Evolutionary conservation across 805 yeast species (phyloP), one percentile per base, ranked within the genome.

Genomic region (Ogataea nitratoaversa): DNA sequence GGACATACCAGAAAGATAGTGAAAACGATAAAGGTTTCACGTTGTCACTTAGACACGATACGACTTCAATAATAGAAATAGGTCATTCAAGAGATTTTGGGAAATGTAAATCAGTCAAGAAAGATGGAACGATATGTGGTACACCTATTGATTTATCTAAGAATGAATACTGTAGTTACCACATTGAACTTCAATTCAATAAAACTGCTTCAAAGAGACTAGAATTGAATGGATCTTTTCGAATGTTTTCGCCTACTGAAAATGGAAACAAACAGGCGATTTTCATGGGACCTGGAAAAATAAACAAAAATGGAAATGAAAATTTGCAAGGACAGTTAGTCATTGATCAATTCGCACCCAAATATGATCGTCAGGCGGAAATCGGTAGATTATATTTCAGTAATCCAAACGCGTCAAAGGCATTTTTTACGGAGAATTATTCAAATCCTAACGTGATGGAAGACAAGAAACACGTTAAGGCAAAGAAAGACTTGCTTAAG

Each of bases 21-120:
- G 46, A 60, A 56, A 38, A 55, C 52, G 44, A 60, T 57, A 28
- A 56, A 46, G 56, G 57, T 0, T 83, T 87, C 55, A 78, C 74
- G 19, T 57, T 89, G 17, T 65, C 73, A 3, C 59, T 89, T 2
- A 73, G 68, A 29, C 74, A 75, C 37, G 69, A 66, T 19, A 63
- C 63, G 22, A 70, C 74, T 38, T 68, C 76, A 24, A 63, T 91
- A 2, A 38, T 90, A 5, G 95, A 87, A 51, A 70, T 91, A 39
- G 99, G 95, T 0, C 67, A 71, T 27, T 68, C 88, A 17, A 70
- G 72, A 42, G 76, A 86, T 53, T 72, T 83, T 35, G 95, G 85
- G 0, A 66, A 67, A 40, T 91, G 99, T 58, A 70, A 72, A 11
- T 48, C 66, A 3, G 54, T 65, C 12, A 74, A 69, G 23, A 62